phyloP scores from a whole-genome alignment of 768 basidiomycete species.

The Serendipita sp. region DNA sequence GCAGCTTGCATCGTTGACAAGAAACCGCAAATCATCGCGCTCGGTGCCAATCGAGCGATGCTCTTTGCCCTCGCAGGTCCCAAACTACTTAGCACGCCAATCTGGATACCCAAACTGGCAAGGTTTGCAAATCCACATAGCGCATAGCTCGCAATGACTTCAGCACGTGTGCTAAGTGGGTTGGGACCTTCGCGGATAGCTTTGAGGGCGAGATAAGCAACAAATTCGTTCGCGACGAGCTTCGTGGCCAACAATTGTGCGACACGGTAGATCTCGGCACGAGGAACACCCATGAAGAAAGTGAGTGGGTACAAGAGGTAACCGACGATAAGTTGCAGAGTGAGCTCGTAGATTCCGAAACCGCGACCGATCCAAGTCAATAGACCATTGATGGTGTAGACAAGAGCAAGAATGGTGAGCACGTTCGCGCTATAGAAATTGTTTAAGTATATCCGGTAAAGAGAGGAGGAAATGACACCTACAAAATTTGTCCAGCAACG shows the following conservation, averaged over 20 bases:
- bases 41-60: slow-evolving; percentile 53
- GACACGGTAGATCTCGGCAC: slow-evolving; percentile 63
- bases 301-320: slow-evolving; percentile 82
- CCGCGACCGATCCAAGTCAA: slow-evolving; percentile 81
- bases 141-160: slow-evolving; percentile 70
- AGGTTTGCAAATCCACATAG: slow-evolving; percentile 87
- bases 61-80: slow-evolving; percentile 52
- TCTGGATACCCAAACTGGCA: slow-evolving; percentile 73
- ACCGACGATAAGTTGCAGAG: slow-evolving; percentile 68
- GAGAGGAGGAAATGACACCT: slow-evolving; percentile 17
- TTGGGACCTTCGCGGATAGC: slow-evolving; percentile 27
- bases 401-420: slow-evolving; percentile 67
- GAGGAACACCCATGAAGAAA: slow-evolving; percentile 70
- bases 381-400: slow-evolving; percentile 67
- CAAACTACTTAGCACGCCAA: slow-evolving; percentile 55
- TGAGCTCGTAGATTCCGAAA: slow-evolving; percentile 68
- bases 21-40: slow-evolving; percentile 58
- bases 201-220: slow-evolving; percentile 49
- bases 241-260: slow-evolving; percentile 73
- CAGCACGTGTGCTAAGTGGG: slow-evolving; percentile 56
- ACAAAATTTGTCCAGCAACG: slow-evolving; percentile 80
- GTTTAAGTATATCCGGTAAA: background rate
- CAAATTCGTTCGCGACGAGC: slow-evolving; percentile 76
- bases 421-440: slow-evolving; percentile 47
- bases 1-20: slow-evolving; percentile 46